A percentile compares a stretch with the other conserved stretches of the same genome.
Evolutionary conservation across 805 yeast genomes (phyloP).

Genomic region (Yamadazyma paraphyllophila): DNA sequence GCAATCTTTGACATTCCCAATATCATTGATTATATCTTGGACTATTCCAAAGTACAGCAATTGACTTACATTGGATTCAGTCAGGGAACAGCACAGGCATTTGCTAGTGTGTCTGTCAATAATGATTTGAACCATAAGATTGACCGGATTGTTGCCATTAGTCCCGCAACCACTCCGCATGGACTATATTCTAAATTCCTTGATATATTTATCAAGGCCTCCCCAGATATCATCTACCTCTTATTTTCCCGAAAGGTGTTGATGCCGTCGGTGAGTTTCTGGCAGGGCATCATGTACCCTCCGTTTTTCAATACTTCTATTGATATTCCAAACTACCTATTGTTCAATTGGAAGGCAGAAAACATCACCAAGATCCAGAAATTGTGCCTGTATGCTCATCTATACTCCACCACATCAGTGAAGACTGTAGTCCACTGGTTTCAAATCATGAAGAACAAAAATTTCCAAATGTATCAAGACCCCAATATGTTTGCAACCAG

Average conservation of each 20-base stretch:
- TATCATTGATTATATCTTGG: slow-evolving; percentile 69
- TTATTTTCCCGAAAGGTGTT: slow-evolving; percentile 74
- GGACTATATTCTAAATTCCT: slow-evolving; percentile 76
- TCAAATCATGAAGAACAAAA: slow-evolving; percentile 73
- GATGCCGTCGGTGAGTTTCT: slow-evolving; percentile 72
- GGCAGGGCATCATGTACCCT: slow-evolving; percentile 78
- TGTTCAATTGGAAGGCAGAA: slow-evolving; percentile 76
- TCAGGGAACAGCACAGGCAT: slow-evolving; percentile 93
- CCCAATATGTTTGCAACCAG: slow-evolving; percentile 29
- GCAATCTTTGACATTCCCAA: slow-evolving; percentile 89
- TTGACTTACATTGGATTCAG: slow-evolving; percentile 83
- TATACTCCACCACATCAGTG: slow-evolving; percentile 89
- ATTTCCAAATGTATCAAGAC: slow-evolving; percentile 90
- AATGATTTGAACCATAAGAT: slow-evolving; percentile 58
- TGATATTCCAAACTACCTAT: slow-evolving; percentile 61
- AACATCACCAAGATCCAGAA: slow-evolving; percentile 77
- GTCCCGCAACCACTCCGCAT: slow-evolving; percentile 93
- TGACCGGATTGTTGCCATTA: slow-evolving; percentile 69
- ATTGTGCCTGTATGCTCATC: slow-evolving; percentile 75
- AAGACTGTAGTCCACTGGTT: slow-evolving; percentile 96
- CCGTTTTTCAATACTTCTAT: slow-evolving; percentile 70
- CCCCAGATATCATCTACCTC: slow-evolving; percentile 68
- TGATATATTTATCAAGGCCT: slow-evolving; percentile 69
- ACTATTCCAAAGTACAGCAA: slow-evolving; percentile 36
- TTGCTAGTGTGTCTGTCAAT: slow-evolving; percentile 72